A percentile compares a stretch with the other conserved stretches of the same genome.
Conservation (phyloP, 108 stramenopile genomes). For the Skeletonema marinoi region DNA sequence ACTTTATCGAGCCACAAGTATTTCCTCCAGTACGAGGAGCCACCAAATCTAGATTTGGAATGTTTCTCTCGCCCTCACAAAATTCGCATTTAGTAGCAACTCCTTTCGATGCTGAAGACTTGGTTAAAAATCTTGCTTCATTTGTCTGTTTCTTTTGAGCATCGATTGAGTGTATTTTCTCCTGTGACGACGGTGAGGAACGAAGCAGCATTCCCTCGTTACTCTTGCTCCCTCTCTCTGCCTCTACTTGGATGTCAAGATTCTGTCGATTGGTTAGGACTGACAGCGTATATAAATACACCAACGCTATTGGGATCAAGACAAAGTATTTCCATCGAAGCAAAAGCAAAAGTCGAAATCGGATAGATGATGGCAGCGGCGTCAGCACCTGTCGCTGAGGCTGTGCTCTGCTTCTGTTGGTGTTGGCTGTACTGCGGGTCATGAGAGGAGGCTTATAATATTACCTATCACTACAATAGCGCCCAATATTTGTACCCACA, state of each 20-base stretch:
- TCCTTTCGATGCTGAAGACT: too few relatives aligned
- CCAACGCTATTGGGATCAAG: not conserved
- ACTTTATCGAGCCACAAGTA: not conserved
- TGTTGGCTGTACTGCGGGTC: too few relatives aligned
- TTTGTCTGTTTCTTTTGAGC: not conserved
- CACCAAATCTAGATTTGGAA: not conserved
- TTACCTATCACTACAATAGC: too few relatives aligned
- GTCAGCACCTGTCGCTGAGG: not conserved
- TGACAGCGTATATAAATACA: not conserved
- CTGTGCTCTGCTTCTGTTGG: too few relatives aligned
- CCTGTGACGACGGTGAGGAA: too few relatives aligned
- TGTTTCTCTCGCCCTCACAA: not conserved
- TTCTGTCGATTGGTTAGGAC: not conserved
- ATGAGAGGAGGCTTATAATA: too few relatives aligned
- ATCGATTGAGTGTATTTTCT: not conserved
- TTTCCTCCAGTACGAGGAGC: not conserved
- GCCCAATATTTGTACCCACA: too few relatives aligned
- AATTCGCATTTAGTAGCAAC: not conserved
- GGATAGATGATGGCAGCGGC: not conserved
- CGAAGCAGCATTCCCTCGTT: too few relatives aligned
- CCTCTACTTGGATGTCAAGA: not conserved
- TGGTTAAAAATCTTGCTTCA: not conserved
- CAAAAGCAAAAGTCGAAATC: not conserved
- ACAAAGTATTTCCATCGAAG: not conserved
- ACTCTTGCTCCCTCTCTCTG: too few relatives aligned